Base-by-base conservation (phyloP, 805 yeast species). In the Saccharomycopsis schoenii region DNA sequence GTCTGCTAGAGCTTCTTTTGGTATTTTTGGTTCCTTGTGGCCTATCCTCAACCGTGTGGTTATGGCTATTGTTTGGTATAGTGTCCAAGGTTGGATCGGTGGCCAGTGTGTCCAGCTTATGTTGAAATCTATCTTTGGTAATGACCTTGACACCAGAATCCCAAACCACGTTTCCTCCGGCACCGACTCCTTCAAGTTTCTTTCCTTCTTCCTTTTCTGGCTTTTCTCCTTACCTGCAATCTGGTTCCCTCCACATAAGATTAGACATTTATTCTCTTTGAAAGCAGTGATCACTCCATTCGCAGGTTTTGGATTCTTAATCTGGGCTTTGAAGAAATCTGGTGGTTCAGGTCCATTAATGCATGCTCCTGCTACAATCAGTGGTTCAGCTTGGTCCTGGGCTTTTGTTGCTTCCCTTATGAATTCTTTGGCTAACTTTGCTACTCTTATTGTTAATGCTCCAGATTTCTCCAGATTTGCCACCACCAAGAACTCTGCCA, bases 401-500 rank as follows among this genome's bases (percentile, higher is more conserved):
- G 89, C 88, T 0, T 90, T 89, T 69, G 81, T 90, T 59, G 79
- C 79, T 66, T 82, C 93, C 4, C 77, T 84, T 39, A 88, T 91
- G 96, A 86, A 84, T 73, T 80, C 91, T 21, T 74, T 90, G 64
- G 88, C 96, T 34, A 90, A 89, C 73, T 90, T 90, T 69, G 94
- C 96, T 4, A 87, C 97, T n/a, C 79, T 90, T 68, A 87, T 91
- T 68, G 81, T 87, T 59, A 90, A 90, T 73, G 88, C 94, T 15
- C 96, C 97, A 1, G 97, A 90, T 76, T 90, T 90, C 72, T 80
- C 96, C 29, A 82, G 97, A 72, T 86, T 89, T 74, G 87, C 96
- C 10, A 80, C 77, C 65, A 83, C 82, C 24, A 77, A 80, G 58
- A 71, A 67, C 52, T 74, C 82, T 21, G 78, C 85, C 2, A 68